Base-by-base conservation (phyloP, 2,329 filamentous ascomycete genomes). In the Fusarium lyarnte region DNA sequence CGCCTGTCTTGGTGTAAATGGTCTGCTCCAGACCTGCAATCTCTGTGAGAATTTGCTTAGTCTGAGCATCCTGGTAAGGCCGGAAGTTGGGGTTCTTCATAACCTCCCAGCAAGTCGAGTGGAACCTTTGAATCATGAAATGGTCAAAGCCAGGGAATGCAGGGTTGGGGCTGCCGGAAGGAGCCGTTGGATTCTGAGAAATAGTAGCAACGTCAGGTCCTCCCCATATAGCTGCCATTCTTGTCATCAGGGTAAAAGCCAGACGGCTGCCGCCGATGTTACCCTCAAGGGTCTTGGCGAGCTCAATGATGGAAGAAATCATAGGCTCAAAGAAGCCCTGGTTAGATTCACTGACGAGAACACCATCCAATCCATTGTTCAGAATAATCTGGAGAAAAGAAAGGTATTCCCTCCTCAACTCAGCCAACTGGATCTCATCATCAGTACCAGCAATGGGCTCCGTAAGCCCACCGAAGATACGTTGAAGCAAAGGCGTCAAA, bases 391-490 rank as follows among this genome's bases (percentile, higher is more conserved):
- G 90, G 70, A 99, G 85, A 81, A 99, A 98, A 61, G 94, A 94
- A n/a, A 99, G 87, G 77, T 98, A 99, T 79, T 99, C 95, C 72
- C 94, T 90, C 75, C 95, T 93, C 68, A 99, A 87, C 82, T 98
- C 96, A 21, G 90, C 92, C 58, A 98, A 88, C 81, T 99, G 95
- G 67, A 99, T 97, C 82, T 97, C 94, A 78, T 99, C 96, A 79
- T 99, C 96, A 9, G 96, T 99, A 45, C 96, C 96, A 2, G 89
- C 91, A 36, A 95, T 93, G 21, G 94, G 92, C 74, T 97, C 94
- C 2, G 91, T 91, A 51, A 99, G 87, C 4, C 94, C 94, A 17
- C 90, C 88, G 81, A 98, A 98, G 45, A 99, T 94, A 49, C 94
- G 90, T 79, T 97, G 93, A 49, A 99, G 85, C 49, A 99, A 89